These are phyloP conservation scores for Alternaria brassicicola DNA, from an alignment of 2,329 filamentous ascomycete genomes.

Conservation along the genomic window DNA sequence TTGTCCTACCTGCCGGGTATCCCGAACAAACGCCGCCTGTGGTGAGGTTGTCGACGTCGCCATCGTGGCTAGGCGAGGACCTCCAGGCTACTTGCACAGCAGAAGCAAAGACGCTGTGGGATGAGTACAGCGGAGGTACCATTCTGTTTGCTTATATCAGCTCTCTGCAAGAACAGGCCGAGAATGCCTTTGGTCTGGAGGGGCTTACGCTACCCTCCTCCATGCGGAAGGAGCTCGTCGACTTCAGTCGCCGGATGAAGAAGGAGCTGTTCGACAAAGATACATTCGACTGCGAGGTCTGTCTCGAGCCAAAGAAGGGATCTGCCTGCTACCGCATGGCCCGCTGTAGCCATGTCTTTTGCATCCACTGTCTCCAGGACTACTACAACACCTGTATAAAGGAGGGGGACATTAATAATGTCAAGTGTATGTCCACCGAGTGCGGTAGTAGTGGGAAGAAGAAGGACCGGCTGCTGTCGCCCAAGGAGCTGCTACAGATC, in stretches of 20 bases:
- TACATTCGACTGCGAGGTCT: conserved; percentile 88
- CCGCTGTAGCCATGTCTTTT: conserved; percentile 91
- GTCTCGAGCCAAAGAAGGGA: conserved; percentile 91
- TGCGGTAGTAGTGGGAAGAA: conserved; percentile 56
- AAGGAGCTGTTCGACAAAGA: conserved; percentile 77
- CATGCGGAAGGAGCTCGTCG: conserved; percentile 72
- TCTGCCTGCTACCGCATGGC: conserved; percentile 78
- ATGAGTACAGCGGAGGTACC: conserved; percentile 63
- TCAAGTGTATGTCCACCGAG: conserved; percentile 79
- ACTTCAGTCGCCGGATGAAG: conserved; percentile 77
- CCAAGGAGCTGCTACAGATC: conserved; percentile 73
- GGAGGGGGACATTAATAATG: conserved; percentile 78
- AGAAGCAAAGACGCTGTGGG: conserved; percentile 61
- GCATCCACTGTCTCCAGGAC: conserved; percentile 81
- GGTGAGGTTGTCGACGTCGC: conserved; percentile 56
- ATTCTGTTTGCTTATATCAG: conserved; percentile 67
- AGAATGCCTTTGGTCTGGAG: conserved; percentile 60
- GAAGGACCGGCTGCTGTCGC: conserved; percentile 72
- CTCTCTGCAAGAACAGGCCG: conserved; percentile 63
- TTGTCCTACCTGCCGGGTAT: conserved; percentile 62
- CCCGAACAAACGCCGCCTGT: conserved; percentile 59
- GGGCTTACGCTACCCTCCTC: conserved; percentile 56
- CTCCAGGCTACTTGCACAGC: conserved; percentile 54
- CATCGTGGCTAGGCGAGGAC: conserved; percentile 59
- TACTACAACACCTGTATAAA: conserved; percentile 89